Evolutionary conservation across 306 rosid species (phyloP).

Genomic region (Calophaca sinica): DNA sequence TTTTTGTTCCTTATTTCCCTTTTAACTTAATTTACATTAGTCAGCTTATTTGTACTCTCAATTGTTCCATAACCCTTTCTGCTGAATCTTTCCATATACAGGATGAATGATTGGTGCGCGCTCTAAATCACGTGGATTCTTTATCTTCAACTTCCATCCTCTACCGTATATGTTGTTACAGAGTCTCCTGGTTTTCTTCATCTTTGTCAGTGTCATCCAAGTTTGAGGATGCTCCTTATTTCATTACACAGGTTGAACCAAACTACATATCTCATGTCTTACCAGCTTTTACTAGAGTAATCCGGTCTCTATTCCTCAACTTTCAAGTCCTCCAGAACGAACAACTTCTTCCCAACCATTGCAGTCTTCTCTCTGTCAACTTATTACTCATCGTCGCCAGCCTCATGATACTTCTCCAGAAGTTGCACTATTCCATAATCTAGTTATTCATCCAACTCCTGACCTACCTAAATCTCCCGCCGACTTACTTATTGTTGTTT

Average conservation of each 20-base stretch:
- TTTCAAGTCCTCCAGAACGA: too few species aligned
- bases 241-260: background rate
- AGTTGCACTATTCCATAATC: too few species aligned
- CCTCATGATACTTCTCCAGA: too few species aligned
- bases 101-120: background rate
- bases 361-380: too few species aligned
- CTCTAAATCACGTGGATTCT: background rate
- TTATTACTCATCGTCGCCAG: too few species aligned
- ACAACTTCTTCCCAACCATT: too few species aligned
- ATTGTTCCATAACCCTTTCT: background rate
- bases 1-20: background rate
- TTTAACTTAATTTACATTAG: background rate
- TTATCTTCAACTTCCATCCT: background rate
- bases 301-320: background rate
- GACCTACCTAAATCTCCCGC: background rate
- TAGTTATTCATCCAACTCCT: background rate
- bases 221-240: background rate
- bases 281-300: background rate
- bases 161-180: too few species aligned
- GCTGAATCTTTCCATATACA: constrained; percentile 1
- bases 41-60: background rate
- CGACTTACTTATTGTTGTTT: background rate
- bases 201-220: background rate
- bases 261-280: background rate
- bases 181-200: background rate